Evolutionary conservation across 371 early-diverging fungal genomes (phyloP), one percentile per base, ranked within the genome.

Genomic region (Circinella minor): DNA sequence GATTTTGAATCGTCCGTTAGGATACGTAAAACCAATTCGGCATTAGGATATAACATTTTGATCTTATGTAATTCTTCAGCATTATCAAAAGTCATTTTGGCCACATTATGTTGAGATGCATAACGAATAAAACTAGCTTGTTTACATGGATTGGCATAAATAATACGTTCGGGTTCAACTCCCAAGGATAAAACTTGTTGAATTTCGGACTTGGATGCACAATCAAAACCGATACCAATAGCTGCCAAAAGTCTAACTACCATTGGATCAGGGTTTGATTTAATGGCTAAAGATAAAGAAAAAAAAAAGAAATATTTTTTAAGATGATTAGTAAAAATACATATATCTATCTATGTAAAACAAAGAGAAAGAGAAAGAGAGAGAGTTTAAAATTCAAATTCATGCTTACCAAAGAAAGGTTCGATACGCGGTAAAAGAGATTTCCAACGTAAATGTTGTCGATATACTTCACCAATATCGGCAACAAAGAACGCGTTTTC

Each of bases 71-170:
- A 90, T 80, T 99, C 99, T 79, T 98, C 97, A 4, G 91, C 91
- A 81, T 98, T 99, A 83, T 99, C 99, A 81, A 99, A 99, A 27
- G 99, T 99, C 95, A 98, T 95, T 88, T 94, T 89, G 68, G 81
- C 79, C 36, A 99, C 95, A 71, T 90, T 89, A 62, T 90, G 86
- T 61, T 85, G 82, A 36, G 83, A 81, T 13, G 98, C 96, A 74
- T 87, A 95, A 65, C 93, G 92, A 74, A 99, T 90, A 78, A 95
- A 96, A 17, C 97, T 96, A 34, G 91, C 88, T 72, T 96, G 96
- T 86, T 99, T 99, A 89, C 98, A 98, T 43, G 99, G 99, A 83
- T 99, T 97, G 70, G 99, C 99, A 71, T 95, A 99, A 76, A 99
- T 97, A 75, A 99, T 93, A 64, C 92, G 87, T 39, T 78, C 77